A percentile compares a stretch with the other conserved stretches of the same genome.
phyloP scores from a whole-genome alignment of 306 rosid species.

The Sphenostylis stenocarpa region DNA sequence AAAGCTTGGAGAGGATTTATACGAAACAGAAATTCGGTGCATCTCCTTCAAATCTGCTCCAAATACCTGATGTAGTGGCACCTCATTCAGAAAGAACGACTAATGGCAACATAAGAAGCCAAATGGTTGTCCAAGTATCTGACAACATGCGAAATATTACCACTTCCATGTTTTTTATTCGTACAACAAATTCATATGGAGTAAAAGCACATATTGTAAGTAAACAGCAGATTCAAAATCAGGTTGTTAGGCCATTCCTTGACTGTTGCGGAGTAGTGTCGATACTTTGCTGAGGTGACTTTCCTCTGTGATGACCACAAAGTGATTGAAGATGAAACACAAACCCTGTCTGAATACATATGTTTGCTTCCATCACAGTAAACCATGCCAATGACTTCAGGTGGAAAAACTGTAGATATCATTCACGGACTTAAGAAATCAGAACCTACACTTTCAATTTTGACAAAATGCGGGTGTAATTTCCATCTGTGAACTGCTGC shows the following conservation, averaged over 20 bases:
- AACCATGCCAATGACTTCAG: constrained; percentile 33
- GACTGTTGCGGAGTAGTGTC: constrained; percentile 54
- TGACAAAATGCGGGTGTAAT: constrained; percentile 25
- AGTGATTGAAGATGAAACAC: constrained; percentile 10
- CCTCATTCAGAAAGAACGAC: constrained; percentile 48
- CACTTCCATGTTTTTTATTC: constrained; percentile 44
- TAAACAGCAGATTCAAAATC: constrained; percentile 50
- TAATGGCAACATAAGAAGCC: constrained; percentile 54
- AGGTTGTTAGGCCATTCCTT: constrained; percentile 48
- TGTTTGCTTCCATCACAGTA: constrained; percentile 7
- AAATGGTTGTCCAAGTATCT: constrained; percentile 49
- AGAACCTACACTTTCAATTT: constrained; percentile 15
- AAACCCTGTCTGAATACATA: constrained; percentile 14
- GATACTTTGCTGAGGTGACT: constrained; percentile 47
- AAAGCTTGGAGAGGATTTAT: constrained; percentile 40
- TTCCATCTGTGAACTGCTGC: constrained; percentile 27
- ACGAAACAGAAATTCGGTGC: constrained; percentile 49
- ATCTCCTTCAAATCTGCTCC: constrained; percentile 48
- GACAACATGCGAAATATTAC: constrained; percentile 33
- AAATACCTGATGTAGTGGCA: constrained; percentile 42
- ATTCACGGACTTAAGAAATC: constrained; percentile 22
- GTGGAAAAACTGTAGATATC: constrained; percentile 31
- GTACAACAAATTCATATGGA: constrained; percentile 31
- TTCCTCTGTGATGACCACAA: constrained; percentile 18
- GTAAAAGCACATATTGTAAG: constrained; percentile 48